Base-by-base conservation (phyloP, 2,329 filamentous ascomycete genomes). In the Gnomoniopsis sp. region DNA sequence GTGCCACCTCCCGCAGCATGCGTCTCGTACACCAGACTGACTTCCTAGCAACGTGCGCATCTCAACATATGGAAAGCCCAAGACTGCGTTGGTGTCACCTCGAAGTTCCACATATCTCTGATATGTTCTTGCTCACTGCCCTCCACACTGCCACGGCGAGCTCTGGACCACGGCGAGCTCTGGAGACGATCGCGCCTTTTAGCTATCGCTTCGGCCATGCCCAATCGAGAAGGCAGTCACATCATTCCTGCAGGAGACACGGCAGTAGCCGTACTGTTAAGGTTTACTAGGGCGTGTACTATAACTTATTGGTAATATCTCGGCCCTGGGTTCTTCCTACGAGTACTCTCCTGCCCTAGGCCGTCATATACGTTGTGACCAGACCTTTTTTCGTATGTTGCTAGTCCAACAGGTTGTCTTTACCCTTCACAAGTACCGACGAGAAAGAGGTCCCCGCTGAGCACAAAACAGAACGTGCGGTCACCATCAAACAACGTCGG, bases 1-100 rank as follows among this genome's bases (percentile, higher is more conserved):
- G 47, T 59, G 51, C 44, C 52, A 48, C 51, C 33, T 22, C 23
- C 49, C 33, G 57, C 21, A 54, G 30, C 36, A 26, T 23, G 15
- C n/a, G 21, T 11, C 10, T 19, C 43, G n/a, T 46, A 11, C 36
- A 15, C 12, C 36, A 15, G n/a, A 21, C 7, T 46, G n/a, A 19
- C 43, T 11, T 46, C n/a, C 8, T 46, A 17, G 43, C 6, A 11
- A 11, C 19, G 10, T 46, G 21, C 43, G 21, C 19, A 21, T 8
- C n/a, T 17, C 17, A 19, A 6, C 8, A 19, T 21, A 46, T 46
- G 43, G 43, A 21, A 17, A 17, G 14, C 41, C 41, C 41, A n/a
- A 44, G 41, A 44, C 7, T n/a, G 14, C n/a, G 15, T n/a, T n/a
- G n/a, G 41, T 44, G 7, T 44, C 41, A 44, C 8, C 41, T 44